A percentile compares a stretch with the other conserved stretches of the same genome.
phyloP scores from a whole-genome alignment of 495 filamentous ascomycete species.

The Trichoderma reesei region DNA sequence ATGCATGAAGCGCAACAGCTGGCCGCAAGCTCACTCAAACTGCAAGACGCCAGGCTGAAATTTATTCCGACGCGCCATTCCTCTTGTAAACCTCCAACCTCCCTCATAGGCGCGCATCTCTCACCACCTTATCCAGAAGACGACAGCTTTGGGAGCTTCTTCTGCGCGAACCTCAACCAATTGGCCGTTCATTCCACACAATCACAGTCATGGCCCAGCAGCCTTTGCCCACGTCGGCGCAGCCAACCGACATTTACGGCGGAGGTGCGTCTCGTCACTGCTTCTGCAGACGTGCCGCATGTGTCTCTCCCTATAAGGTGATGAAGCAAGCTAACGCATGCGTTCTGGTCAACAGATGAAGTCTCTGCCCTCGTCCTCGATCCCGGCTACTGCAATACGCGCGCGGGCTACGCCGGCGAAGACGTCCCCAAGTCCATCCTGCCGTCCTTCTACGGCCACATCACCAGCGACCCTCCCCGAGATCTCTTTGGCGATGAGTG shows the following conservation, averaged over 20 bases:
- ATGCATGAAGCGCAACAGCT: constrained; percentile 1
- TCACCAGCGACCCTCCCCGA: constrained; percentile 38
- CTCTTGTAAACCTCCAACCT: not conserved
- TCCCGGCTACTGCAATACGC: constrained; percentile 78
- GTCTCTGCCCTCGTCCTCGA: constrained; percentile 95
- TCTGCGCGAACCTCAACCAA: not conserved
- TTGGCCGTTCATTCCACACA: not conserved
- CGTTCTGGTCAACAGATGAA: constrained; percentile 55
- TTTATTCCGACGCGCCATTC: constrained; percentile 7
- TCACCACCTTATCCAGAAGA: not conserved
- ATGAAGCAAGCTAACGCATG: constrained; percentile 8
- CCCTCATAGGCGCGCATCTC: not conserved
- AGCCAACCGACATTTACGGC: constrained; percentile 65
- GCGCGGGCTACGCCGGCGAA: constrained; percentile 95
- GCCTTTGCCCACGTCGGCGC: constrained; percentile 27
- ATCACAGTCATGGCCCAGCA: constrained; percentile 19
- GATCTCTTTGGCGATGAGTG: constrained; percentile 81
- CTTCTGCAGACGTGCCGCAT: constrained; percentile 11
- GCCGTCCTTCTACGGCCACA: constrained; percentile 66
- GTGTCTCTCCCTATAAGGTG: constrained; percentile 14
- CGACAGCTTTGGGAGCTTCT: not conserved
- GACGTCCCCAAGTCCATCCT: constrained; percentile 90
- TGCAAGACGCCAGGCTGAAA: not conserved
- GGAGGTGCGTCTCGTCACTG: constrained; percentile 52
- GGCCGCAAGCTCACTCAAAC: not conserved